Conservation (phyloP, 805 yeast species). For the Sugiyamaella qingdaonensis region DNA sequence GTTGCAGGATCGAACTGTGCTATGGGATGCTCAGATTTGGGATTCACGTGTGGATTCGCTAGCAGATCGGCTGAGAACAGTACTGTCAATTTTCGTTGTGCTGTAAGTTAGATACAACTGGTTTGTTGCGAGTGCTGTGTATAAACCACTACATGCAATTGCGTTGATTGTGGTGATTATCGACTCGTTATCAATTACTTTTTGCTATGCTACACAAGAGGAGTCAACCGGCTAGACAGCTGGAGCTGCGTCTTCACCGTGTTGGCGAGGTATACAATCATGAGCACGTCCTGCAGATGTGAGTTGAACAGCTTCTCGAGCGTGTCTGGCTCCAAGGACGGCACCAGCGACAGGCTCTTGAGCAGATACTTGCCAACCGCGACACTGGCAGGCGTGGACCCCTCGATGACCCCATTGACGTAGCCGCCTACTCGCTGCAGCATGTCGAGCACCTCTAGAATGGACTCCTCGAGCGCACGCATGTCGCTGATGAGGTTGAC, state of each 20-base stretch:
- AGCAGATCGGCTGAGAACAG: too few species aligned
- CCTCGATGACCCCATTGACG: slow-evolving; percentile 29
- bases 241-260: slow-evolving; percentile 83
- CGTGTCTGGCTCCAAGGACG: slow-evolving; percentile 43
- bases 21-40: too few species aligned
- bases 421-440: slow-evolving; percentile 37
- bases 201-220: slow-evolving; percentile 36
- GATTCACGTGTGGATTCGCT: too few species aligned
- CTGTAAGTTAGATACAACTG: neutral
- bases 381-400: slow-evolving; percentile 27
- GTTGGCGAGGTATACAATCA: slow-evolving; percentile 77
- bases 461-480: slow-evolving; percentile 31
- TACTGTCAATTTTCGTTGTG: too few species aligned
- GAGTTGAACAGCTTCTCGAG: slow-evolving; percentile 59
- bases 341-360: slow-evolving; percentile 39
- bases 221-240: slow-evolving; percentile 68
- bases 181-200: neutral
- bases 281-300: slow-evolving; percentile 73
- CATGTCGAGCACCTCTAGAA: slow-evolving; percentile 36
- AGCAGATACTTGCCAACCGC: slow-evolving; percentile 65
- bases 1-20: too few species aligned
- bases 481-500: slow-evolving; percentile 33
- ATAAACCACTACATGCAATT: neutral
- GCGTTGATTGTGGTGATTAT: neutral
- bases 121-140: neutral